Conservation (phyloP, 2,329 filamentous ascomycete species). For the Zasmidium citrigriseum region DNA sequence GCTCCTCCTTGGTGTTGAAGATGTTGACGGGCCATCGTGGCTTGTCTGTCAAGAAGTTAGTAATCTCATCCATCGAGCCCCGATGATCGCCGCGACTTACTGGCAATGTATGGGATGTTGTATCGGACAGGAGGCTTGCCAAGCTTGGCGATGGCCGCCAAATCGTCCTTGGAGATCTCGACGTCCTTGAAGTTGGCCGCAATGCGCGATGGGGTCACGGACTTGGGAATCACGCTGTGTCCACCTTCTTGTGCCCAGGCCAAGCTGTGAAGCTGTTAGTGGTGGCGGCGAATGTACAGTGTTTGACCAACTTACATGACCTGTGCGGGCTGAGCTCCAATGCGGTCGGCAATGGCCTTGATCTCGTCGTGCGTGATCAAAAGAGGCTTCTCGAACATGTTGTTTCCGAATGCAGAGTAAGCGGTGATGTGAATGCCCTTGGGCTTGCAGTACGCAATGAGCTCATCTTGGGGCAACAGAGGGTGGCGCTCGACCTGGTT, state of each 20-base stretch:
- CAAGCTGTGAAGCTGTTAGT: no score
- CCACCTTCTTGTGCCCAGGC: not conserved
- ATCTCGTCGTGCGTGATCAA: not conserved
- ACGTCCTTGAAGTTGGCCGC: not conserved
- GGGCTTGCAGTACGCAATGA: not conserved
- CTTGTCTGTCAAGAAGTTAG: not conserved
- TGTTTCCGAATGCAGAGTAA: not conserved
- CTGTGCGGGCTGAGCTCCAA: not conserved
- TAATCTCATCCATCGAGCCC: not conserved
- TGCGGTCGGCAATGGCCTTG: not conserved
- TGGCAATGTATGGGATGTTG: not conserved
- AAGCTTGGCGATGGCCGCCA: not conserved
- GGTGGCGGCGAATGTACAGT: no score
- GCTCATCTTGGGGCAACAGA: not conserved
- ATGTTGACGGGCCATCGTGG: not conserved
- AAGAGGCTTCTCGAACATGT: not conserved
- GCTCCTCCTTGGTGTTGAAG: not conserved
- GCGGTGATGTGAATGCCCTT: not conserved
- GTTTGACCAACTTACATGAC: not conserved
- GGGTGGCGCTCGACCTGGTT: not conserved
- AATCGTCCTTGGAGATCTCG: not conserved
- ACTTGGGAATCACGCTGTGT: not conserved
- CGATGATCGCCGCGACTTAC: not conserved
- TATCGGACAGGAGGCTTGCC: not conserved
- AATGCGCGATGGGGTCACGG: not conserved